phyloP scores from a whole-genome alignment of 768 basidiomycete genomes.

The Lanmaoa rubissima region DNA sequence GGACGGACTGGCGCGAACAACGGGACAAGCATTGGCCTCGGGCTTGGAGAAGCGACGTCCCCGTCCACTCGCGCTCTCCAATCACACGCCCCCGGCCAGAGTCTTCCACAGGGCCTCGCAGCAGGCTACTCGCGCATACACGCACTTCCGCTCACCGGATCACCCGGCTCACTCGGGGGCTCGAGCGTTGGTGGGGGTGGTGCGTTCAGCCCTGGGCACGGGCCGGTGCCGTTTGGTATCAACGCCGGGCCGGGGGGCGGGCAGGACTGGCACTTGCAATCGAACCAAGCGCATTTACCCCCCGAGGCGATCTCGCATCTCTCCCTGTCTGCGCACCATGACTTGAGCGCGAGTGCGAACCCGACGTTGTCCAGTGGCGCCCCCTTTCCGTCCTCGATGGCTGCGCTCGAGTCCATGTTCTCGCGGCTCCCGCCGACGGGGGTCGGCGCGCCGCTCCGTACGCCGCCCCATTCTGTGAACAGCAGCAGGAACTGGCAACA shows the following conservation, averaged over 20 bases:
- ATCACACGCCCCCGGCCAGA: slow-evolving; percentile 86
- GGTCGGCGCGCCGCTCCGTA: slow-evolving; percentile 23
- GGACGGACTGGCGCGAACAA: slow-evolving; percentile 16
- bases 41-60: slow-evolving; percentile 42
- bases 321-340: slow-evolving; percentile 26
- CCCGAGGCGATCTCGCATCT: slow-evolving; percentile 24
- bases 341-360: slow-evolving; percentile 2
- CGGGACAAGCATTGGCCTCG: slow-evolving; percentile 14
- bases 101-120: slow-evolving; percentile 87
- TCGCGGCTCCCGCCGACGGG: slow-evolving; percentile 40
- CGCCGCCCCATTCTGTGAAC: slow-evolving; percentile 24
- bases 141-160: slow-evolving; percentile 49
- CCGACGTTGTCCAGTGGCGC: background rate
- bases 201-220: slow-evolving; percentile 32
- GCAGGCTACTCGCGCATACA: slow-evolving; percentile 91
- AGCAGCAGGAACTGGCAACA: slow-evolving; percentile 36
- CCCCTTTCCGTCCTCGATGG: slow-evolving; percentile 21
- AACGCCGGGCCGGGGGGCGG: slow-evolving; percentile 21
- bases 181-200: slow-evolving; percentile 26
- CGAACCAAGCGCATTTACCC: slow-evolving; percentile 20
- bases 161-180: slow-evolving; percentile 33
- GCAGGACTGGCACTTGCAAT: slow-evolving; percentile 30
- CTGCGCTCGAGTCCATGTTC: slow-evolving; percentile 51
- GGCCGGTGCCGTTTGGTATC: slow-evolving; percentile 31
- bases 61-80: slow-evolving; percentile 80